Percentiles rank a stretch among this genome's conserved stretches.
Conservation (phyloP, 2,329 filamentous ascomycete genomes). For the Taxawa tesnikishii region DNA sequence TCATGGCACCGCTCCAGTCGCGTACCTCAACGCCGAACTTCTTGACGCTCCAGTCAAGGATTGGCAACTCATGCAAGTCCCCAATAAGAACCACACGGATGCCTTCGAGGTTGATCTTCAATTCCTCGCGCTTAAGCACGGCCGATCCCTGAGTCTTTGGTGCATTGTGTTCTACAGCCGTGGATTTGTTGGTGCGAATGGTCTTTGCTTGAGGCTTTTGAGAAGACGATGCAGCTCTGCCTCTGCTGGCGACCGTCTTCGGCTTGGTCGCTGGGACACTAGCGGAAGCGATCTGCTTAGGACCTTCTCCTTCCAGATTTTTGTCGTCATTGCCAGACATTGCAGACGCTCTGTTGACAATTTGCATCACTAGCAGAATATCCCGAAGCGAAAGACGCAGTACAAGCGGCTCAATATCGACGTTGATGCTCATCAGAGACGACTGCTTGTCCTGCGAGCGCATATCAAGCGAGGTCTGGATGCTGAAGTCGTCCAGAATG, state of each 20-base stretch:
- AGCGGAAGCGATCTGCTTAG: slow-evolving; percentile 42
- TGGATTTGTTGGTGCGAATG: slow-evolving; percentile 13
- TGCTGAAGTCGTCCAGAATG: slow-evolving; percentile 92
- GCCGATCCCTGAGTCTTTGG: slow-evolving; percentile 28
- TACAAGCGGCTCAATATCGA: slow-evolving; percentile 84
- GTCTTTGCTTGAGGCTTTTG: slow-evolving; percentile 28
- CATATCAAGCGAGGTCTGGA: slow-evolving; percentile 79
- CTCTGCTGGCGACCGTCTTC: slow-evolving; percentile 15
- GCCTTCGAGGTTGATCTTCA: slow-evolving; percentile 77
- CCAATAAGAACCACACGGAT: slow-evolving; percentile 89
- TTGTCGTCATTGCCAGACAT: slow-evolving; percentile 50
- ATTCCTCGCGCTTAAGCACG: slow-evolving; percentile 58
- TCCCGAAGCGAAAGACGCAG: slow-evolving; percentile 83
- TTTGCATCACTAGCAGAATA: slow-evolving; percentile 87
- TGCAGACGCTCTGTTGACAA: slow-evolving; percentile 80
- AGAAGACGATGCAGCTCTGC: slow-evolving; percentile 26
- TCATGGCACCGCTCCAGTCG: slow-evolving; percentile 84
- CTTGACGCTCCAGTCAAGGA: slow-evolving; percentile 88
- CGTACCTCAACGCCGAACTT: slow-evolving; percentile 72
- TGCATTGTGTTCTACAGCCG: slow-evolving; percentile 18
- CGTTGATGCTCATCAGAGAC: slow-evolving; percentile 62
- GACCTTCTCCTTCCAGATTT: slow-evolving; percentile 39
- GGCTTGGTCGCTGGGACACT: slow-evolving; percentile 27
- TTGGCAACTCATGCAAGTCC: slow-evolving; percentile 86
- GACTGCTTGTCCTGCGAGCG: slow-evolving; percentile 46